Percentiles rank a stretch among this genome's conserved stretches.
Evolutionary conservation across 768 basidiomycete species (phyloP).

Genomic region (Suillus placidus): DNA sequence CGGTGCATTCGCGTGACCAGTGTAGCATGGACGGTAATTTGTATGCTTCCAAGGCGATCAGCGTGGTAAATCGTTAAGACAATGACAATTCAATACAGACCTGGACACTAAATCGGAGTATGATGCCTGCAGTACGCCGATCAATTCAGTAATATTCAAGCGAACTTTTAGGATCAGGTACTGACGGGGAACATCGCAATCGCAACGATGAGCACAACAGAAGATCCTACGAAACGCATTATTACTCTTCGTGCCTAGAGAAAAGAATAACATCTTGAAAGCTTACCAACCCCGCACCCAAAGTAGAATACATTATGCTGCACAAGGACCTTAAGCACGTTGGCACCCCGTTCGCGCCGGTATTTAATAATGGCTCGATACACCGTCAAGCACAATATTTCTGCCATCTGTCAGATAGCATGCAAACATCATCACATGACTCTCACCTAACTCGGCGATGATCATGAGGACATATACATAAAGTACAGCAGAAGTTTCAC

Average conservation of each 20-base stretch:
- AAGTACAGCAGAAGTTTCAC: neutral
- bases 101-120: slow-evolving; percentile 1
- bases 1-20: slow-evolving; percentile 4
- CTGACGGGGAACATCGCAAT: neutral
- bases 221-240: neutral
- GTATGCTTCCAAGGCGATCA: neutral
- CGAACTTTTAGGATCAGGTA: neutral
- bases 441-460: neutral
- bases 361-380: neutral
- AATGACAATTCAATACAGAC: neutral
- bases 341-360: neutral
- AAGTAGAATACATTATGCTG: slow-evolving; percentile 5
- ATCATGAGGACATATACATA: slow-evolving; percentile 3
- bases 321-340: neutral
- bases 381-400: slow-evolving; percentile 6
- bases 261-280: neutral
- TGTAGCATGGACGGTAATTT: neutral
- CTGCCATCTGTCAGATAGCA: neutral
- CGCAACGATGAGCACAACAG: neutral
- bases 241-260: neutral
- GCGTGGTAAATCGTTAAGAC: neutral
- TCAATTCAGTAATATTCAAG: neutral
- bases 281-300: neutral
- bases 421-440: no score
- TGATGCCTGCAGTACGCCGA: neutral